phyloP scores from a whole-genome alignment of 2,329 filamentous ascomycete species.

The Sclerotinia spermophila region DNA sequence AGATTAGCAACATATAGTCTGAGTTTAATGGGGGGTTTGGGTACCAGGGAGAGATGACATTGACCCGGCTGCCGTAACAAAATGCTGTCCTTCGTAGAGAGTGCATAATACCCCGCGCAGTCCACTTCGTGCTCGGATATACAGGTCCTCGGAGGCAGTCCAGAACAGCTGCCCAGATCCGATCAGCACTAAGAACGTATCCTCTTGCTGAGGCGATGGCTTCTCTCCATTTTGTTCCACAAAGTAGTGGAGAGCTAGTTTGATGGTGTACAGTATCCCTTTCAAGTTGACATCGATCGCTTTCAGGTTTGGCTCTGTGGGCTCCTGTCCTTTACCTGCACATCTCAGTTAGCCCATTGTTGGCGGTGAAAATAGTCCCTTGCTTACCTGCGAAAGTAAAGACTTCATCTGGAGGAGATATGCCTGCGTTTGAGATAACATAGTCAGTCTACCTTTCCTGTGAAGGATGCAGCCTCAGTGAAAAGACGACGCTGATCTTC shows the following conservation, averaged over 20 bases:
- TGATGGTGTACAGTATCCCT: not conserved
- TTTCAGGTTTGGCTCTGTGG: not conserved
- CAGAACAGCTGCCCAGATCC: not conserved
- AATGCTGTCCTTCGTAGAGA: not conserved
- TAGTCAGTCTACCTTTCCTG: not conserved
- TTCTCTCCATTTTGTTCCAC: not conserved
- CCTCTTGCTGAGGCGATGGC: not conserved
- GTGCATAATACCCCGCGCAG: not conserved
- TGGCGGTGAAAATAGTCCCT: not conserved
- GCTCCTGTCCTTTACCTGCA: not conserved
- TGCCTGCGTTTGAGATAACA: not conserved
- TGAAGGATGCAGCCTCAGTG: not conserved
- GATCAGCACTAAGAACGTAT: not conserved
- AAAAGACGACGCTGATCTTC: not conserved
- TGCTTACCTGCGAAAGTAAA: not conserved
- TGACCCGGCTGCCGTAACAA: not conserved
- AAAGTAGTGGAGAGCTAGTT: not conserved
- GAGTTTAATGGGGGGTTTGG: not conserved
- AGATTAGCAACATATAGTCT: not conserved
- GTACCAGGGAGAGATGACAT: not conserved
- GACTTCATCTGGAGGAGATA: not conserved
- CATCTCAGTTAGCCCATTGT: not conserved
- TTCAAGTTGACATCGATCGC: not conserved
- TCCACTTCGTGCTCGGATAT: not conserved
- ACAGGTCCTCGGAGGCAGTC: not conserved